Conservation (phyloP, 805 yeast species). For the Jamesozyma lodderae region DNA sequence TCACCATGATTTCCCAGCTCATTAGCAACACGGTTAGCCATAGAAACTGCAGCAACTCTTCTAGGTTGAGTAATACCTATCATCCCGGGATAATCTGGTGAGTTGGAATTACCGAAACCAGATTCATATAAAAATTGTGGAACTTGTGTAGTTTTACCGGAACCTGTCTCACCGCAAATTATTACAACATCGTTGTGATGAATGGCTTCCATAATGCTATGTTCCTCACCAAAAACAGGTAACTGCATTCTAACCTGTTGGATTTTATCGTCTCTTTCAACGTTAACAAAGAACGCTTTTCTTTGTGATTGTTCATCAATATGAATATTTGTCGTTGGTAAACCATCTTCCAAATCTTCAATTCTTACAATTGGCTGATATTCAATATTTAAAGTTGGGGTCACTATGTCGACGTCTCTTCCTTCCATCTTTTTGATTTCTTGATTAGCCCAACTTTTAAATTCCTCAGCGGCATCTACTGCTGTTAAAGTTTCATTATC, state of each 20-base stretch:
- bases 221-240: constrained; percentile 89
- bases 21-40: constrained; percentile 71
- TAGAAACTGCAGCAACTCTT: constrained; percentile 88
- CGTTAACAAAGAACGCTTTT: constrained; percentile 58
- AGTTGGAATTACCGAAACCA: constrained; percentile 62
- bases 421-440: constrained; percentile 61
- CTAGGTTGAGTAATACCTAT: constrained; percentile 95
- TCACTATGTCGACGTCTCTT: constrained; percentile 42
- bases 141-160: constrained; percentile 97
- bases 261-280: constrained; percentile 55
- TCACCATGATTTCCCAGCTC: constrained; percentile 68
- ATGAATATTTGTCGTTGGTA: constrained; percentile 56
- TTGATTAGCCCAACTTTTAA: constrained; percentile 82
- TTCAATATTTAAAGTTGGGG: constrained; percentile 41
- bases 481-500: constrained; percentile 36
- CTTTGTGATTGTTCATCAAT: constrained; percentile 42
- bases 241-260: constrained; percentile 60
- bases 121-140: constrained; percentile 93
- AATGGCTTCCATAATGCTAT: constrained; percentile 88
- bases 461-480: constrained; percentile 50
- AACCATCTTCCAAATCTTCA: constrained; percentile 66
- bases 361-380: constrained; percentile 50
- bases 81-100: constrained; percentile 74
- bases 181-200: constrained; percentile 86
- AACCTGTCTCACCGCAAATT: constrained; percentile 96